phyloP scores from a whole-genome alignment of 2,329 filamentous ascomycete species.

The Diaporthe sp. region DNA sequence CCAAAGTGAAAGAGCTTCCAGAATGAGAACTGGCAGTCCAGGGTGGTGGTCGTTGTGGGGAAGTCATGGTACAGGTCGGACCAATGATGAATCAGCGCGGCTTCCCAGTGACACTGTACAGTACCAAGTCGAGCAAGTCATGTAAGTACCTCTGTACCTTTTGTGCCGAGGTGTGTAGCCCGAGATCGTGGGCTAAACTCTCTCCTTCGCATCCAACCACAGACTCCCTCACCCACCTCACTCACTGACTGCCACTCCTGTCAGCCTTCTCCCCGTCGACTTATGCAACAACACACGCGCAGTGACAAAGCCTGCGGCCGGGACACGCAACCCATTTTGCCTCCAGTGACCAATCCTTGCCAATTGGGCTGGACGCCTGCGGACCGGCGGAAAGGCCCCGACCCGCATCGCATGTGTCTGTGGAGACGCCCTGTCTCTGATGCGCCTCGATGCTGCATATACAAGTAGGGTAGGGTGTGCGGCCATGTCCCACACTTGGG shows the following conservation, averaged over 20 bases:
- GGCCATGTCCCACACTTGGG: slow-evolving; percentile 11
- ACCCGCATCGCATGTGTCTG: background rate
- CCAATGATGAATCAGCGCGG: slow-evolving; percentile 4
- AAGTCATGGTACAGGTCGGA: background rate
- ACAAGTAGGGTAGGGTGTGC: background rate
- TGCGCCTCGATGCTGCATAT: background rate
- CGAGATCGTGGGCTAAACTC: slow-evolving; percentile 4
- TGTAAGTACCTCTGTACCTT: background rate
- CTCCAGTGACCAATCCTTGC: background rate
- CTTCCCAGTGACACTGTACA: background rate
- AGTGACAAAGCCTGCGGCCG: background rate
- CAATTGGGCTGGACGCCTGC: background rate
- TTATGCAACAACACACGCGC: background rate
- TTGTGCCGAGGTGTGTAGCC: background rate
- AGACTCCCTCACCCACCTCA: background rate
- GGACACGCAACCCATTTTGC: background rate
- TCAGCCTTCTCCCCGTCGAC: background rate
- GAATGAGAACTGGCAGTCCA: slow-evolving; percentile 8
- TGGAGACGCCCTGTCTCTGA: slow-evolving; percentile 4
- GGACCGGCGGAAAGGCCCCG: slow-evolving; percentile 15
- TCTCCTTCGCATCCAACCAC: background rate
- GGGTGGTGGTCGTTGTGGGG: slow-evolving; percentile 13
- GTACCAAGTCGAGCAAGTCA: no score
- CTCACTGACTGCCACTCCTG: no score
- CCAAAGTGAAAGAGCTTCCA: slow-evolving; percentile 5